These are phyloP conservation scores for Chenopodium suecicum DNA, from an alignment of 148 eudicot genomes.

Conservation along the genomic window DNA sequence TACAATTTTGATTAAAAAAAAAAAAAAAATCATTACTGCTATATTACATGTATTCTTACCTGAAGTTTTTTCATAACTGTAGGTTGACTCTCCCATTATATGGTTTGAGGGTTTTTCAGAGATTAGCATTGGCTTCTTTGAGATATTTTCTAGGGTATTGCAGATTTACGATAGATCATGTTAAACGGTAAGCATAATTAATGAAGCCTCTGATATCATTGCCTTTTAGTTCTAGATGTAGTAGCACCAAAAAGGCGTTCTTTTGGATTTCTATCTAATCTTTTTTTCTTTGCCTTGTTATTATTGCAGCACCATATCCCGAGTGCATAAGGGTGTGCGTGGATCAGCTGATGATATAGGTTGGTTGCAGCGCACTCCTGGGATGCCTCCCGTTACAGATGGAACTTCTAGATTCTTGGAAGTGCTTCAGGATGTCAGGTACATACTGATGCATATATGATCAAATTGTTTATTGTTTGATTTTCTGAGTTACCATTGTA, in stretches of 20 bases:
- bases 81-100: constrained; percentile 67
- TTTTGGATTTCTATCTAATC: neutral
- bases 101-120: constrained; percentile 43
- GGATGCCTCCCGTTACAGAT: constrained; percentile 69
- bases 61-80: constrained; percentile 18
- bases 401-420: constrained; percentile 82
- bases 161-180: constrained; percentile 36
- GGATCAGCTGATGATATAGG: constrained; percentile 95
- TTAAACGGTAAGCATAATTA: constrained; percentile 41
- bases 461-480: neutral
- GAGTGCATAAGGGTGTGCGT: constrained; percentile 50
- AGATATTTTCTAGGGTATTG: constrained; percentile 39
- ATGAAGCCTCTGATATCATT: neutral
- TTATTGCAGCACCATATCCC: constrained; percentile 49
- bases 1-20: neutral
- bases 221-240: neutral
- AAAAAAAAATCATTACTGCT: neutral
- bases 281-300: constrained; percentile 1
- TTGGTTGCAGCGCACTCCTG: constrained; percentile 74
- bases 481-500: neutral
- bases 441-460: constrained; percentile 40
- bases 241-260: neutral
- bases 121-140: constrained; percentile 54
- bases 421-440: constrained; percentile 71
- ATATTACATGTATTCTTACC: constrained; percentile 13